Evolutionary conservation across 345 rosid species (phyloP).

Genomic region (Camelina laxa): DNA sequence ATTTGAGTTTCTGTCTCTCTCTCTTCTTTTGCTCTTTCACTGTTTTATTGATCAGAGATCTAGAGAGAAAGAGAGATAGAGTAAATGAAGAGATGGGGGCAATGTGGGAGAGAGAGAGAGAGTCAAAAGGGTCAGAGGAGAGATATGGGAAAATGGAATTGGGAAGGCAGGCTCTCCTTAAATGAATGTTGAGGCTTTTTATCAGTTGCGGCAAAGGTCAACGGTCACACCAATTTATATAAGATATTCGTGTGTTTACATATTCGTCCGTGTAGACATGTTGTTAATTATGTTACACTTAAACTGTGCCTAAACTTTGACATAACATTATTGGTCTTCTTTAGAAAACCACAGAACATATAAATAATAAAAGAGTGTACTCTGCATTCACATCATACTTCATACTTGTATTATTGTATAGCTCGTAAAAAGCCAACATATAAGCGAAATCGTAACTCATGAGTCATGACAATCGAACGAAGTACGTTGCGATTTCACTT

Average conservation of each 20-base stretch:
- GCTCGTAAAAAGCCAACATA: background rate
- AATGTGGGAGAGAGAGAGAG: constrained; percentile 17
- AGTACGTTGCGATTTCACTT: too few species aligned
- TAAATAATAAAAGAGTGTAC: background rate
- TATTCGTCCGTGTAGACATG: constrained; percentile 25
- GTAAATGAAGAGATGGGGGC: constrained; percentile 32
- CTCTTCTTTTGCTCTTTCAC: constrained; percentile 25
- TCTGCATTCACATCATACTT: background rate
- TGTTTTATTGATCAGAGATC: constrained; percentile 46
- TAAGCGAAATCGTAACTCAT: background rate
- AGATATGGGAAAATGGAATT: constrained; percentile 39
- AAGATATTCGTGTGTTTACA: constrained; percentile 1
- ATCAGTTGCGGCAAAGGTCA: constrained; percentile 38
- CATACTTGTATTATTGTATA: background rate
- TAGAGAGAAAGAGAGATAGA: constrained; percentile 24
- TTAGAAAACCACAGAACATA: constrained; percentile 1
- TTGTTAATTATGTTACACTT: background rate
- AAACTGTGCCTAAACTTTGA: constrained; percentile 38
- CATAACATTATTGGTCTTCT: constrained; percentile 33
- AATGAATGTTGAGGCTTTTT: constrained; percentile 45
- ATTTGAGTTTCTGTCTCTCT: constrained; percentile 18
- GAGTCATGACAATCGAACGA: too few species aligned
- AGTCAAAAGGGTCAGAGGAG: constrained; percentile 48
- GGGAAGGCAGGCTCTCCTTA: constrained; percentile 12
- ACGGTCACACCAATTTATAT: constrained; percentile 25